Evolutionary conservation across 306 rosid species (phyloP).

Genomic region (Rosa multiflora): DNA sequence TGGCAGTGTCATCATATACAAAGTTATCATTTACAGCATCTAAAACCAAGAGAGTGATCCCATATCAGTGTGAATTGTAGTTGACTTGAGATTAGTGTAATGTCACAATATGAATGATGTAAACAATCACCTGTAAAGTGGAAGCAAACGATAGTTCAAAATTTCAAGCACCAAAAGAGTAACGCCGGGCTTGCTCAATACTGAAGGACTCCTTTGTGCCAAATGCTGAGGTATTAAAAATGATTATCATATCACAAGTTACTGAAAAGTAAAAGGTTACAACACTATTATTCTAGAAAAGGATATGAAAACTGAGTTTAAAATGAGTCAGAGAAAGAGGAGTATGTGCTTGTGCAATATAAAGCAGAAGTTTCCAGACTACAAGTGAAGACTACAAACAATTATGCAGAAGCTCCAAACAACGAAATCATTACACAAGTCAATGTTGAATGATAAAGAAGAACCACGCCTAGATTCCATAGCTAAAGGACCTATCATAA

Average conservation of each 20-base stretch:
- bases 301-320: neutral
- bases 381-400: slow-evolving; percentile 10
- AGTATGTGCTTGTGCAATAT: neutral
- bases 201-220: slow-evolving; percentile 72
- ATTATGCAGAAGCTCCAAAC: neutral
- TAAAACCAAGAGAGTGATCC: slow-evolving; percentile 15
- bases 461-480: slow-evolving; percentile 4
- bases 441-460: slow-evolving; percentile 8
- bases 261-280: neutral
- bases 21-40: slow-evolving; percentile 12
- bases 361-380: neutral
- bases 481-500: neutral
- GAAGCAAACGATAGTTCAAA: slow-evolving; percentile 93
- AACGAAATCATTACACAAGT: neutral
- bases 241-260: slow-evolving; percentile 14
- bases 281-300: neutral
- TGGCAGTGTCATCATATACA: slow-evolving; percentile 17
- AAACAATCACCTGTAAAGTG: slow-evolving; percentile 82
- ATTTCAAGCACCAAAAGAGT: slow-evolving; percentile 95
- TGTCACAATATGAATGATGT: slow-evolving; percentile 12
- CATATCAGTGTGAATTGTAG: neutral
- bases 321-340: neutral
- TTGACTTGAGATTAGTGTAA: neutral
- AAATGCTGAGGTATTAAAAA: slow-evolving; percentile 60
- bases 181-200: slow-evolving; percentile 92